phyloP scores from a whole-genome alignment of 768 basidiomycete genomes.

The Exsudoporus frostii region DNA sequence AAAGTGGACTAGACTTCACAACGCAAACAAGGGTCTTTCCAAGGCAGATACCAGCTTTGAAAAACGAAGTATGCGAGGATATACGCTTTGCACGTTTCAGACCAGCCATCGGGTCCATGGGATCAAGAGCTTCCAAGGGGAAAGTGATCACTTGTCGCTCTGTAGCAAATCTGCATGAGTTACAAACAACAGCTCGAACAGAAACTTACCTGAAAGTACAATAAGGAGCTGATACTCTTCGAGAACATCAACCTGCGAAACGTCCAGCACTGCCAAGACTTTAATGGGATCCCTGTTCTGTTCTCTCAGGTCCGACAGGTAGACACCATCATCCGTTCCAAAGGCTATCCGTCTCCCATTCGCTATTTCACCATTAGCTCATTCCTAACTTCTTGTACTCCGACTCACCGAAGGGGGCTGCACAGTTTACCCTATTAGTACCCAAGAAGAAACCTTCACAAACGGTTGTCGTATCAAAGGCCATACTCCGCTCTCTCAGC shows the following conservation, averaged over 20 bases:
- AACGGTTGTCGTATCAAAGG: slow-evolving; percentile 82
- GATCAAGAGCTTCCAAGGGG: slow-evolving; percentile 89
- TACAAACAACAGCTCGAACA: not conserved
- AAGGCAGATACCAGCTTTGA: slow-evolving; percentile 93
- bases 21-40: slow-evolving; percentile 92
- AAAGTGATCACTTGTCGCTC: slow-evolving; percentile 96
- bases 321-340: slow-evolving; percentile 97
- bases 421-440: slow-evolving; percentile 87
- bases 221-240: slow-evolving; percentile 95
- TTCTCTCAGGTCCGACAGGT: slow-evolving; percentile 84
- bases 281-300: slow-evolving; percentile 79
- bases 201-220: slow-evolving; percentile 85
- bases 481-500: slow-evolving; percentile 77
- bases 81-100: slow-evolving; percentile 93
- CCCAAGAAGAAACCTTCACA: slow-evolving; percentile 88
- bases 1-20: slow-evolving; percentile 91
- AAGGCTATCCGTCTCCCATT: slow-evolving; percentile 85
- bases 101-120: slow-evolving; percentile 85
- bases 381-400: not conserved
- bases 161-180: slow-evolving; percentile 29
- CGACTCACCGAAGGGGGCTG: slow-evolving; percentile 79
- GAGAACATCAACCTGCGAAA: slow-evolving; percentile 92
- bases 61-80: slow-evolving; percentile 94
- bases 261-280: slow-evolving; percentile 84
- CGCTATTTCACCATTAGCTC: slow-evolving; percentile 42